Conservation (phyloP, 176 grass and related monocot genomes). For the Echinochloa phyllopogon region DNA sequence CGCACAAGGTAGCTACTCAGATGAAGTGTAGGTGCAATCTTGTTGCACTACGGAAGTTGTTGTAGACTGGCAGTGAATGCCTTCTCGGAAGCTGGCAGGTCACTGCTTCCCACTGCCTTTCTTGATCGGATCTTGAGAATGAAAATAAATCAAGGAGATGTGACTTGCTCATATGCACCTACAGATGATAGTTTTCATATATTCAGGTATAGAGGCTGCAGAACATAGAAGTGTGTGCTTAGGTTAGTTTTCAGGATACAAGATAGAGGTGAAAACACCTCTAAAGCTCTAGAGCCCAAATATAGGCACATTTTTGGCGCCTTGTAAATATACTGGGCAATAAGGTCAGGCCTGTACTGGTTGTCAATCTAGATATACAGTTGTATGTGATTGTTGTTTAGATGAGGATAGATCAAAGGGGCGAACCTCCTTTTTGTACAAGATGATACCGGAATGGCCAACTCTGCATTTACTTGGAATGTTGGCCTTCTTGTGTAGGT, state of each 20-base stretch:
- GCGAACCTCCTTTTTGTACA: slow-evolving; percentile 10
- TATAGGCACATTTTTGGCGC: slow-evolving; percentile 17
- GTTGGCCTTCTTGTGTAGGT: slow-evolving; percentile 34
- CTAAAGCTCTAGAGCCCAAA: slow-evolving; percentile 35
- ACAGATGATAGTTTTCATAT: neutral
- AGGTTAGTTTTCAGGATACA: slow-evolving; percentile 27
- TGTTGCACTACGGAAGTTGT: neutral
- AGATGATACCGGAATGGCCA: neutral
- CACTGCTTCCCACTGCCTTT: neutral
- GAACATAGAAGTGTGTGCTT: slow-evolving; percentile 28
- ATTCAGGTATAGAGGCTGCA: neutral
- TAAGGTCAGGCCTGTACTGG: slow-evolving; percentile 37
- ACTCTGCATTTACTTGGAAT: slow-evolving; percentile 41
- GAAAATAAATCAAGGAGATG: slow-evolving; percentile 13
- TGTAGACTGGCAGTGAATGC: neutral
- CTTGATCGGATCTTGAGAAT: slow-evolving; percentile 9
- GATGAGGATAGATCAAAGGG: slow-evolving; percentile 41
- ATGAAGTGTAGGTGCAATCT: slow-evolving; percentile 47
- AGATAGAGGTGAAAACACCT: slow-evolving; percentile 39
- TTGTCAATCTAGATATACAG: slow-evolving; percentile 36
- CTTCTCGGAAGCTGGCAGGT: slow-evolving; percentile 9
- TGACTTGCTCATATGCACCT: slow-evolving; percentile 23
- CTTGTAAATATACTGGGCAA: slow-evolving; percentile 47
- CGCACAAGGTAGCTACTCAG: slow-evolving; percentile 37
- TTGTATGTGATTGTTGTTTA: slow-evolving; percentile 47